Evolutionary conservation across 305 asterid genomes (phyloP).

Genomic region (Nicotiana rustica): DNA sequence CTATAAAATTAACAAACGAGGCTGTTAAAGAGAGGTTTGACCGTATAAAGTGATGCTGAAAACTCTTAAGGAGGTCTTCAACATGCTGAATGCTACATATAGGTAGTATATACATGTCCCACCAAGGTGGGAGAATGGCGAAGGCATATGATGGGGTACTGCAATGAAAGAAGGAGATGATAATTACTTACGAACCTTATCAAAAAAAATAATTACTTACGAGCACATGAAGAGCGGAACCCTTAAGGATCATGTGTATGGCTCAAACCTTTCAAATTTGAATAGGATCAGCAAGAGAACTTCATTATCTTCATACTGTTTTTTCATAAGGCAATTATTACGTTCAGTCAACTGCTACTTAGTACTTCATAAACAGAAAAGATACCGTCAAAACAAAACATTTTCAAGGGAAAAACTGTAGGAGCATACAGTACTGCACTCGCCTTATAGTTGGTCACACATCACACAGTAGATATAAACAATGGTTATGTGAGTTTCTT

Average conservation of each 20-base stretch:
- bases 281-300: conserved; percentile 47
- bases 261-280: conserved; percentile 37
- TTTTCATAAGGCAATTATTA: conserved; percentile 38
- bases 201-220: conserved; percentile 39
- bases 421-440: too few relatives aligned
- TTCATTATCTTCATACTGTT: conserved; percentile 49
- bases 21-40: too few relatives aligned
- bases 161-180: conserved; percentile 46
- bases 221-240: conserved; percentile 47
- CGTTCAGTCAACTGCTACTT: too few relatives aligned
- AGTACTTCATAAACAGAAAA: too few relatives aligned
- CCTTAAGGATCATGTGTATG: conserved; percentile 43
- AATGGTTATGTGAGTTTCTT: too few relatives aligned
- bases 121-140: background rate
- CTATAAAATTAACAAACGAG: too few relatives aligned
- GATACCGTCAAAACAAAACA: too few relatives aligned
- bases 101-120: conserved; percentile 2
- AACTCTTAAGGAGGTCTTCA: too few relatives aligned
- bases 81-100: background rate
- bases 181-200: conserved; percentile 39
- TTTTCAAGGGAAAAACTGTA: too few relatives aligned
- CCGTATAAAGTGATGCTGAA: too few relatives aligned
- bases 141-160: conserved; percentile 43
- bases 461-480: too few relatives aligned
- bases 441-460: too few relatives aligned